phyloP scores from a whole-genome alignment of 192 early-diverging fungal genomes.

The Coemansia sp. region DNA sequence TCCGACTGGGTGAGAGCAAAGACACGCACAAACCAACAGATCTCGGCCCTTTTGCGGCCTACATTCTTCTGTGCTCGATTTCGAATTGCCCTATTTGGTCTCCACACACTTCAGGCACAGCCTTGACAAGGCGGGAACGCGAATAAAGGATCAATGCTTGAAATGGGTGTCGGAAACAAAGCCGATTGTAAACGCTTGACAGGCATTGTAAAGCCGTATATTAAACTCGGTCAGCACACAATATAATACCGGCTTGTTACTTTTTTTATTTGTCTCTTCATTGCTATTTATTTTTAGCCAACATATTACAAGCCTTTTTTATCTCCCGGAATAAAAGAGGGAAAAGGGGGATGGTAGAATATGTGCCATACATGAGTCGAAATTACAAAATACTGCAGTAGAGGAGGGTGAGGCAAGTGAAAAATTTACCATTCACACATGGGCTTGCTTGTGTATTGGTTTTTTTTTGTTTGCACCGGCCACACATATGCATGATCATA shows the following conservation, averaged over 20 bases:
- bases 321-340: background rate
- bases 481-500: constrained; percentile 1
- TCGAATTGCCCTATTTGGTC: background rate
- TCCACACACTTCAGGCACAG: background rate
- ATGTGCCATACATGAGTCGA: background rate
- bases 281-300: background rate
- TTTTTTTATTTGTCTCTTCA: background rate
- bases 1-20: no score
- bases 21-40: no score
- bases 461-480: background rate
- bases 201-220: background rate
- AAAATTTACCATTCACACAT: background rate
- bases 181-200: background rate
- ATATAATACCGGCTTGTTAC: background rate
- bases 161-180: background rate
- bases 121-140: background rate
- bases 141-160: background rate
- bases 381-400: background rate
- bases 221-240: background rate
- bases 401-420: background rate
- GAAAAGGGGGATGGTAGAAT: background rate
- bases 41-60: background rate
- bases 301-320: background rate
- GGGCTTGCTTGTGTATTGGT: no score
- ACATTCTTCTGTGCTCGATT: background rate